phyloP scores from a whole-genome alignment of 2,329 filamentous ascomycete species.

The Penicillium sp. region DNA sequence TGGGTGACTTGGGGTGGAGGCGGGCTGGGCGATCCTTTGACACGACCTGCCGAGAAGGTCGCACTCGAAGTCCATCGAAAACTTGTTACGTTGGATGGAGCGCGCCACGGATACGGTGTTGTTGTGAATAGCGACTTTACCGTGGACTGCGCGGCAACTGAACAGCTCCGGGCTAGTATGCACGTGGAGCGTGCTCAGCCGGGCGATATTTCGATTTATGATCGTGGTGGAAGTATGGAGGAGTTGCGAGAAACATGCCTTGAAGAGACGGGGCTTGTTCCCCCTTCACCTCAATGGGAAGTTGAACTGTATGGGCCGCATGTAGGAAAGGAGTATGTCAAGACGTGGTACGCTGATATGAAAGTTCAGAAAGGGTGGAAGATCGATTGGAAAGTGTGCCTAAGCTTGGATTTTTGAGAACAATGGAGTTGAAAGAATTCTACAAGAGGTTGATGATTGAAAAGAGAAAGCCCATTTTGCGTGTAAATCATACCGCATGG shows the following conservation, averaged over 20 bases:
- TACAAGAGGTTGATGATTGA: too few relatives aligned
- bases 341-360: slow-evolving; percentile 48
- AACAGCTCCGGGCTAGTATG: slow-evolving; percentile 43
- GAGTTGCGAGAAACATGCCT: slow-evolving; percentile 46
- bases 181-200: slow-evolving; percentile 29
- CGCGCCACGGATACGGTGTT: slow-evolving; percentile 54
- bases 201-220: slow-evolving; percentile 41
- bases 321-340: slow-evolving; percentile 51
- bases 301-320: slow-evolving; percentile 55
- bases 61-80: slow-evolving; percentile 55
- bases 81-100: slow-evolving; percentile 53
- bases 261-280: slow-evolving; percentile 51
- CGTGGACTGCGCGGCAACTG: slow-evolving; percentile 47
- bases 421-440: too few relatives aligned
- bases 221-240: slow-evolving; percentile 53
- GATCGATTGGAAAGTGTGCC: neutral
- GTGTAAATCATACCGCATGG: too few relatives aligned
- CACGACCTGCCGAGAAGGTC: slow-evolving; percentile 51
- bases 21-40: slow-evolving; percentile 56
- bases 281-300: slow-evolving; percentile 54
- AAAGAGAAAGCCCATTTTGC: too few relatives aligned
- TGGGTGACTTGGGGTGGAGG: slow-evolving; percentile 60
- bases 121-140: slow-evolving; percentile 47
- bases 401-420: neutral
- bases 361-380: slow-evolving; percentile 20